Evolutionary conservation across 495 filamentous ascomycete species (phyloP).

Genomic region (Tuber melanosporum): DNA sequence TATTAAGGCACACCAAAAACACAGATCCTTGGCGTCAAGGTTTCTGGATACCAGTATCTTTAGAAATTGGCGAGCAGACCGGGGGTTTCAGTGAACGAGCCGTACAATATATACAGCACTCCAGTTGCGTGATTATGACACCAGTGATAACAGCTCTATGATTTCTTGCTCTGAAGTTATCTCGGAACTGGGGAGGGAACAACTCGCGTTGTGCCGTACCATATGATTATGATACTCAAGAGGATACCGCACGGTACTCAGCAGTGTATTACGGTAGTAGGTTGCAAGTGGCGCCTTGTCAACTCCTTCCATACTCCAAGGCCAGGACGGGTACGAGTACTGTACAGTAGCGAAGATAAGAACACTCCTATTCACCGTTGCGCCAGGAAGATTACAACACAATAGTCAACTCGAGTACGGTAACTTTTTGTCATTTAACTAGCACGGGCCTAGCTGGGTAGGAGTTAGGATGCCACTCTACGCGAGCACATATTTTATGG

Average conservation of each 20-base stretch:
- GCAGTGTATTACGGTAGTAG: no score
- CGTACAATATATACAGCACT: not conserved
- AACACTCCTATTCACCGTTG: not conserved
- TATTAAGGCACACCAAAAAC: no score
- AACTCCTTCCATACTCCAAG: not conserved
- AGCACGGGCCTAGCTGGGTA: not conserved
- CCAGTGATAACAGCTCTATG: not conserved
- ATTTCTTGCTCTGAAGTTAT: not conserved
- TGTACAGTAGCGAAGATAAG: not conserved
- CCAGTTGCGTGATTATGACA: not conserved
- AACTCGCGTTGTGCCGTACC: no score
- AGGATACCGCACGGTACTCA: no score
- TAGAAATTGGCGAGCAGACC: no score
- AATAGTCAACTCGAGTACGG: no score
- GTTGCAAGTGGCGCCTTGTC: no score
- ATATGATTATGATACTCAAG: no score
- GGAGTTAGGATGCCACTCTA: not conserved
- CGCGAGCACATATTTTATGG: not conserved
- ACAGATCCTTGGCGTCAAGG: no score
- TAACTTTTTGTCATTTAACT: not conserved
- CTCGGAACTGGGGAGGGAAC: no score
- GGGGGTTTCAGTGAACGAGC: not conserved
- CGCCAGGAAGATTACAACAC: not conserved
- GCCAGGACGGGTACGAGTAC: not conserved
- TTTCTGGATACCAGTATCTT: no score